Evolutionary conservation across 768 basidiomycete species (phyloP).

Genomic region (Suillus tomentosus): DNA sequence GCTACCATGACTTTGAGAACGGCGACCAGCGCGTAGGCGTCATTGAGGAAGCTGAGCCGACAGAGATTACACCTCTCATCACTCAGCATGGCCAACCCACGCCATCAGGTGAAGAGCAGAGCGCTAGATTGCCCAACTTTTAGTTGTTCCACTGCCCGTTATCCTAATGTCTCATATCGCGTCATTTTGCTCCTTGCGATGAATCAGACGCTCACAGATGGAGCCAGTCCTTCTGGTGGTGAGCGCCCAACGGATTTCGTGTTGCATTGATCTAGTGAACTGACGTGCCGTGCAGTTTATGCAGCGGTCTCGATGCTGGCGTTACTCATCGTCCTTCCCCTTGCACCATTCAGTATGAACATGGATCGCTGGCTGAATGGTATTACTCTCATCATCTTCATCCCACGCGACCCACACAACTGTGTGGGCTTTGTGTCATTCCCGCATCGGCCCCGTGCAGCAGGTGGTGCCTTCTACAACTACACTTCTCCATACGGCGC

Average conservation of each 20-base stretch:
- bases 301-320: slow-evolving; percentile 44
- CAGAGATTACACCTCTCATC: slow-evolving; percentile 61
- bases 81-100: slow-evolving; percentile 22
- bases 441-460: slow-evolving; percentile 55
- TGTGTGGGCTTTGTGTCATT: slow-evolving; percentile 65
- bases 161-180: slow-evolving; percentile 54
- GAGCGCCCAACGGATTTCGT: slow-evolving; percentile 26
- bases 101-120: slow-evolving; percentile 16
- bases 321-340: slow-evolving; percentile 54
- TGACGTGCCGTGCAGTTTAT: slow-evolving; percentile 47
- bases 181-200: slow-evolving; percentile 48
- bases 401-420: slow-evolving; percentile 48
- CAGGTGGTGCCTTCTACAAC: slow-evolving; percentile 82
- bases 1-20: slow-evolving; percentile 3
- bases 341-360: slow-evolving; percentile 65
- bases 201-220: slow-evolving; percentile 64
- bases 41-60: slow-evolving; percentile 44
- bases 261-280: background rate
- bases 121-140: slow-evolving; percentile 51
- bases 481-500: slow-evolving; percentile 92
- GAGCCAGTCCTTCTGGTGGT: slow-evolving; percentile 53
- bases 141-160: slow-evolving; percentile 55
- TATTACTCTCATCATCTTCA: slow-evolving; percentile 42
- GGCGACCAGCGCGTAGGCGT: slow-evolving; percentile 23
- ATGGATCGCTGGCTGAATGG: slow-evolving; percentile 42